phyloP scores from a whole-genome alignment of 2,329 filamentous ascomycete species.

The Clonostachys rhizophaga region DNA sequence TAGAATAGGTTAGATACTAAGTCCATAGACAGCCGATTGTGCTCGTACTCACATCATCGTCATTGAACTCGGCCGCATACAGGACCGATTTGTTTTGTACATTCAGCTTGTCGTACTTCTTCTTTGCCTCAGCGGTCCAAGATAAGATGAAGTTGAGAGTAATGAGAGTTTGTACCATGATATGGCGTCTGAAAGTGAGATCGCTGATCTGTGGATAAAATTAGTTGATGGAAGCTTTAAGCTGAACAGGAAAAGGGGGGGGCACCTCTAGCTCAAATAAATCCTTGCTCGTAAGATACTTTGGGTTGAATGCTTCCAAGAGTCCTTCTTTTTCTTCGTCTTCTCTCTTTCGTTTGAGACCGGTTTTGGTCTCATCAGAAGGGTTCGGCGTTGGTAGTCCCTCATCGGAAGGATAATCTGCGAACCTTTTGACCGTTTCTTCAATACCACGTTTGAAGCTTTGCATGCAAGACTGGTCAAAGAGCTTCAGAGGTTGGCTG shows the following conservation, averaged over 20 bases:
- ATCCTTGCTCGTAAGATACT: slow-evolving; percentile 96
- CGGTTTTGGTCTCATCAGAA: slow-evolving; percentile 58
- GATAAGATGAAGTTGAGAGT: slow-evolving; percentile 94
- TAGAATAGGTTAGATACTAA: slow-evolving; percentile 20
- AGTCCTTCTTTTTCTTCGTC: slow-evolving; percentile 44
- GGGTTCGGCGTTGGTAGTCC: slow-evolving; percentile 42
- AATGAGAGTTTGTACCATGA: slow-evolving; percentile 92
- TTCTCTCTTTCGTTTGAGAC: slow-evolving; percentile 66
- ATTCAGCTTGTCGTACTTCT: slow-evolving; percentile 65
- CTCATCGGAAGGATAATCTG: slow-evolving; percentile 39
- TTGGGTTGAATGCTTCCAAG: slow-evolving; percentile 72
- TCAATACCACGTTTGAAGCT: slow-evolving; percentile 78
- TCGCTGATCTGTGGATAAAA: slow-evolving; percentile 67
- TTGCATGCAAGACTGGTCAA: slow-evolving; percentile 65
- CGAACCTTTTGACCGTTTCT: slow-evolving; percentile 54
- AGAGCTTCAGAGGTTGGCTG: slow-evolving; percentile 81
- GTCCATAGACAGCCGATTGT: not conserved
- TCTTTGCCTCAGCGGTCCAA: slow-evolving; percentile 75
- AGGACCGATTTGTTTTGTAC: slow-evolving; percentile 80
- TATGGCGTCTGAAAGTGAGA: slow-evolving; percentile 87
- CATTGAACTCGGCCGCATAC: slow-evolving; percentile 71
- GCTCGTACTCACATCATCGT: slow-evolving; percentile 68
- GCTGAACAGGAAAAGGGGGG: not conserved
- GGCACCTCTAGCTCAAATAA: slow-evolving; percentile 89
- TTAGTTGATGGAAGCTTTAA: too few relatives aligned